Conservation (phyloP, 345 rosid species). For the Jatropha curcas region DNA sequence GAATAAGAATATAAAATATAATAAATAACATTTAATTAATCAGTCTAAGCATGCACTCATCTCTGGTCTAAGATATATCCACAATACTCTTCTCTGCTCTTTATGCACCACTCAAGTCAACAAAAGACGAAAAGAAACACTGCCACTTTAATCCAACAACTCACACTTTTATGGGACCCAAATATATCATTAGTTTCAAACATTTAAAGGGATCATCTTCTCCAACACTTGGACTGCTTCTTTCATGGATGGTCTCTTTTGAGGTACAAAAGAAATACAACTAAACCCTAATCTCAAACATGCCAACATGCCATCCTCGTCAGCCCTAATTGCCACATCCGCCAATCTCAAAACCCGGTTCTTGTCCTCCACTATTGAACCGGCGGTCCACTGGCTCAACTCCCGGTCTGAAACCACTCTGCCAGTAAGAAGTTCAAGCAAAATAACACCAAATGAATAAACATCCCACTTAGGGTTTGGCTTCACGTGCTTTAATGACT, state of each 20-base stretch:
- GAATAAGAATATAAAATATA: no score
- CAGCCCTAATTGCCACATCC: slow-evolving; percentile 57
- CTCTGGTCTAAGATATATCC: neutral
- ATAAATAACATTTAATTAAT: neutral
- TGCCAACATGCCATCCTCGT: slow-evolving; percentile 52
- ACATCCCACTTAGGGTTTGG: slow-evolving; percentile 84
- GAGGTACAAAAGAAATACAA: slow-evolving; percentile 66
- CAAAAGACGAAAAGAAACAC: slow-evolving; percentile 27
- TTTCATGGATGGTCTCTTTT: slow-evolving; percentile 85
- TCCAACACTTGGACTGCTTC: slow-evolving; percentile 71
- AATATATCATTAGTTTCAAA: slow-evolving; percentile 13
- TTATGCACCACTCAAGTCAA: slow-evolving; percentile 23
- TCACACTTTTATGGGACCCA: slow-evolving; percentile 30
- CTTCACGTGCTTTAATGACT: slow-evolving; percentile 53
- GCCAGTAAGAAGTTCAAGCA: slow-evolving; percentile 78
- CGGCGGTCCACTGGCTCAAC: slow-evolving; percentile 48
- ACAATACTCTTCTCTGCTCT: neutral
- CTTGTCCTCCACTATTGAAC: slow-evolving; percentile 47
- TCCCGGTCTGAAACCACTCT: slow-evolving; percentile 56
- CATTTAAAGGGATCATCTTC: slow-evolving; percentile 42
- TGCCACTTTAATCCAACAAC: slow-evolving; percentile 28
- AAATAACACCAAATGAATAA: slow-evolving; percentile 65
- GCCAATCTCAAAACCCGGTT: slow-evolving; percentile 49
- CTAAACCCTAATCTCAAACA: slow-evolving; percentile 70
- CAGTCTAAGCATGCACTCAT: slow-evolving; percentile 1